These are phyloP conservation scores for Trematosphaeria pertusa DNA, from an alignment of 2,329 filamentous ascomycete genomes.

Conservation along the genomic window DNA sequence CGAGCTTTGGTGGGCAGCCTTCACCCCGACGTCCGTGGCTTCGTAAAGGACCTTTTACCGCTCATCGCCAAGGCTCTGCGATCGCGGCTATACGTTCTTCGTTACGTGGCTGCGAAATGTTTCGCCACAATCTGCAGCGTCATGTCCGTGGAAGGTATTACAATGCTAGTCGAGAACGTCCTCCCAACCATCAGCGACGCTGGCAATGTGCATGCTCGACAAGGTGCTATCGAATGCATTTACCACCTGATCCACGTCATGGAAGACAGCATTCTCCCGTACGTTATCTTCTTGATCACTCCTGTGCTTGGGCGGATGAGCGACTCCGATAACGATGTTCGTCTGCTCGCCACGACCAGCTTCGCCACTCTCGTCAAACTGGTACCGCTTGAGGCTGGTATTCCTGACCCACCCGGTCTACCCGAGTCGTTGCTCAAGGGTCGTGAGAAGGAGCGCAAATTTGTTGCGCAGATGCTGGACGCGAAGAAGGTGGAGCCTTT, in stretches of 20 bases:
- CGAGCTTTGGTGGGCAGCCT: conserved; percentile 93
- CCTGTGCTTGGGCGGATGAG: conserved; percentile 98
- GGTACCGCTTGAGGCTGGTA: conserved; percentile 94
- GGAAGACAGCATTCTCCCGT: conserved; percentile 94
- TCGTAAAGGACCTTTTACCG: conserved; percentile 83
- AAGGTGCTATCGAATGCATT: conserved; percentile 92
- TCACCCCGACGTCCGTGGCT: conserved; percentile 74
- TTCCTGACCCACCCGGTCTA: conserved; percentile 92
- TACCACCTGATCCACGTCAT: conserved; percentile 98
- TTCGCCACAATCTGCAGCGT: conserved; percentile 97
- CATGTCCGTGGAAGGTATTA: conserved; percentile 94
- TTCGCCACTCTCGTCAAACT: conserved; percentile 97
- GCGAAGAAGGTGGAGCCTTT: conserved; percentile 97
- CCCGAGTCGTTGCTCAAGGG: conserved; percentile 88
- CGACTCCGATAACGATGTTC: conserved; percentile 94
- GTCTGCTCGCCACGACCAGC: conserved; percentile 92
- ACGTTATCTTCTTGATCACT: conserved; percentile 98
- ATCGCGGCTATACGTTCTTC: conserved; percentile 86
- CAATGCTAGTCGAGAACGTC: conserved; percentile 90
- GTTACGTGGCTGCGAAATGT: conserved; percentile 97
- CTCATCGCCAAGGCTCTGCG: conserved; percentile 87
- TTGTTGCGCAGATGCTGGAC: conserved; percentile 95
- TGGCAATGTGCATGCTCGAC: conserved; percentile 83
- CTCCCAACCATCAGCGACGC: conserved; percentile 91
- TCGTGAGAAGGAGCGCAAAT: conserved; percentile 91